Conservation (phyloP, 2,329 filamentous ascomycete genomes). For the Metarhizium humberi region DNA sequence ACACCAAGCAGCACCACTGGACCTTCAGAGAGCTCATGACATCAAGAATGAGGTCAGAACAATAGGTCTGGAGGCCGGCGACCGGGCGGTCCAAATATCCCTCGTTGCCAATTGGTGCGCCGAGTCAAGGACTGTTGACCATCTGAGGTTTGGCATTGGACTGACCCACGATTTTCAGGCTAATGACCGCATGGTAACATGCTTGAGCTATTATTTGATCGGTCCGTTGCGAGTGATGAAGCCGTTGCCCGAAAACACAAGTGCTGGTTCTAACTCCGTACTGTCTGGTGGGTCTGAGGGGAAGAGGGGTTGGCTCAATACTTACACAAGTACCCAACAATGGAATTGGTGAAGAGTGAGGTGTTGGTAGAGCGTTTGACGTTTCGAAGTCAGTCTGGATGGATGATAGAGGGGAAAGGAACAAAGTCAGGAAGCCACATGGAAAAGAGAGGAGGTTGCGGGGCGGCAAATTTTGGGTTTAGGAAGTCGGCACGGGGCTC, state of each 20-base stretch:
- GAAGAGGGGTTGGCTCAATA: conserved; percentile 7
- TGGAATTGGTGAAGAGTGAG: neutral
- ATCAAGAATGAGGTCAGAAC: neutral
- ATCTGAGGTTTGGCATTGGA: neutral
- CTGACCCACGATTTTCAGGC: neutral
- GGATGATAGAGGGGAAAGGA: neutral
- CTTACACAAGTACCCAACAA: conserved; percentile 1
- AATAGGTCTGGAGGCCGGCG: neutral
- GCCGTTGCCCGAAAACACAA: neutral
- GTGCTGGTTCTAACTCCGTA: neutral
- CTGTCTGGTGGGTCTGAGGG: conserved; percentile 1
- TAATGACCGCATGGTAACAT: neutral
- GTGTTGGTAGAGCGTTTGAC: neutral
- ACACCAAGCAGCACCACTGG: neutral
- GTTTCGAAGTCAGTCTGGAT: neutral
- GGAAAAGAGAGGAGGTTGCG: conserved; percentile 1
- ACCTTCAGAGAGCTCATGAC: neutral
- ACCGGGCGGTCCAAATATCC: conserved; percentile 1
- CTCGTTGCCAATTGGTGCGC: conserved; percentile 5
- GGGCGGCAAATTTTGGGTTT: conserved; percentile 1
- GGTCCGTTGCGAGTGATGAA: conserved; percentile 2
- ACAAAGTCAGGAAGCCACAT: neutral
- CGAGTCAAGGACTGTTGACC: neutral
- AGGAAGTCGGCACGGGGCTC: conserved; percentile 2
- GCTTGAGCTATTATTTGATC: conserved; percentile 8